Conservation (phyloP, 805 yeast genomes). For the Sugiyamaella qingdaonensis region DNA sequence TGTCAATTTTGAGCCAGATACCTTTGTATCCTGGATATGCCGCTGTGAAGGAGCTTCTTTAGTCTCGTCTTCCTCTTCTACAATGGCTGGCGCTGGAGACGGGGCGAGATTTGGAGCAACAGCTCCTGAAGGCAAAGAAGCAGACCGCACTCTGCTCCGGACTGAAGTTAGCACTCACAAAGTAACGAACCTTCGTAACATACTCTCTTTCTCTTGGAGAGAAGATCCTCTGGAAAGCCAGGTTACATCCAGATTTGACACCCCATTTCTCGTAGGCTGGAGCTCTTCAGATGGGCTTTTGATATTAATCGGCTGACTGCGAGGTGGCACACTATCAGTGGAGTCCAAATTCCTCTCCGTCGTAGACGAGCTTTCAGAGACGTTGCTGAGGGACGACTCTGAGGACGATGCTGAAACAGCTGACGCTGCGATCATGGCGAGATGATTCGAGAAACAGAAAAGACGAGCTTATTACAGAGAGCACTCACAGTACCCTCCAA, state of each 20-base stretch:
- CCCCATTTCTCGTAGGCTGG: conserved; percentile 37
- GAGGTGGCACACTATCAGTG: background rate
- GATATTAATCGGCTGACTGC: background rate
- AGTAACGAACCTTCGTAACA: background rate
- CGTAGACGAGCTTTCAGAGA: conserved; percentile 2
- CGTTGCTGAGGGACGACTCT: background rate
- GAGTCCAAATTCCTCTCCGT: background rate
- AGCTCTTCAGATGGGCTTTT: conserved; percentile 4
- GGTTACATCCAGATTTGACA: conserved; percentile 72
- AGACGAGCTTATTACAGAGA: background rate
- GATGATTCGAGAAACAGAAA: background rate
- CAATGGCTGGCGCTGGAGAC: background rate
- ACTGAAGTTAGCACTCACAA: conserved; percentile 2
- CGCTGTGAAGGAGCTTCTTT: background rate
- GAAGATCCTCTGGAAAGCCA: conserved; percentile 53
- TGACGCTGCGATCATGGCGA: background rate
- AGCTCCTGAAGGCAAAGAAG: conserved; percentile 6
- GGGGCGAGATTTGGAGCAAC: background rate
- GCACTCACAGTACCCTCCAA: too few relatives aligned
- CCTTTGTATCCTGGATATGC: background rate
- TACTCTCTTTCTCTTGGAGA: conserved; percentile 11
- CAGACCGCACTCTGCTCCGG: conserved; percentile 2
- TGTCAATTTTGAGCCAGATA: conserved; percentile 2
- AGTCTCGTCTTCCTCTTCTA: conserved; percentile 1
- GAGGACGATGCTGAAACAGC: conserved; percentile 1